Conservation (phyloP, 2,329 filamentous ascomycete genomes). For the Claviceps sorghi region DNA sequence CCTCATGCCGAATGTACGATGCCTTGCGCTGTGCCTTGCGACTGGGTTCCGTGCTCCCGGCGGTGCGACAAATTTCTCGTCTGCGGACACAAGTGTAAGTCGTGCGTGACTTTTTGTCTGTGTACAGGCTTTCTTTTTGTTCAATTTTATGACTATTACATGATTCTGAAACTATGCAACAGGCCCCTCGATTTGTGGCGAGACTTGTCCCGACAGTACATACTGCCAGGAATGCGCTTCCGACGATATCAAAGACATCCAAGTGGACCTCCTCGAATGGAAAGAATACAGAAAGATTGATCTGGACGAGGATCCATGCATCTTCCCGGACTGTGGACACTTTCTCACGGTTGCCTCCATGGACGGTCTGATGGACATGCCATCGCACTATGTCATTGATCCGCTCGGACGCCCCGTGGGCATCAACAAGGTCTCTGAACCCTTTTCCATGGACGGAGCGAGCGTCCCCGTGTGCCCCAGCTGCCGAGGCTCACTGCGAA, state of each 20-base stretch:
- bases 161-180: too few species aligned
- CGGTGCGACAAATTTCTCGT: constrained; percentile 37
- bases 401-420: constrained; percentile 17
- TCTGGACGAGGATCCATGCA: constrained; percentile 42
- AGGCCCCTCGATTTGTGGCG: constrained; percentile 47
- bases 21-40: constrained; percentile 53
- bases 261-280: constrained; percentile 43
- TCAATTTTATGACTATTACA: neutral
- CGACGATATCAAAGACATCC: constrained; percentile 25
- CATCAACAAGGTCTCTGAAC: constrained; percentile 22
- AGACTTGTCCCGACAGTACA: constrained; percentile 35
- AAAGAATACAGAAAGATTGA: constrained; percentile 41
- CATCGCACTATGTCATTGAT: constrained; percentile 31
- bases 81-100: constrained; percentile 46
- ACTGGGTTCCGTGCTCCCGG: constrained; percentile 48
- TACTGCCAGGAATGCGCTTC: constrained; percentile 44
- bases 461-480: constrained; percentile 39
- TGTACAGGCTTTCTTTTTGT: neutral
- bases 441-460: constrained; percentile 30
- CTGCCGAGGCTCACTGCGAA: constrained; percentile 44
- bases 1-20: constrained; percentile 35
- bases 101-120: neutral
- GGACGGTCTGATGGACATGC: constrained; percentile 45
- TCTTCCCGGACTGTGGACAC: constrained; percentile 50
- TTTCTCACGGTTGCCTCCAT: constrained; percentile 44